phyloP scores from a whole-genome alignment of 2,329 filamentous ascomycete genomes.

The Alternaria tenuissima region DNA sequence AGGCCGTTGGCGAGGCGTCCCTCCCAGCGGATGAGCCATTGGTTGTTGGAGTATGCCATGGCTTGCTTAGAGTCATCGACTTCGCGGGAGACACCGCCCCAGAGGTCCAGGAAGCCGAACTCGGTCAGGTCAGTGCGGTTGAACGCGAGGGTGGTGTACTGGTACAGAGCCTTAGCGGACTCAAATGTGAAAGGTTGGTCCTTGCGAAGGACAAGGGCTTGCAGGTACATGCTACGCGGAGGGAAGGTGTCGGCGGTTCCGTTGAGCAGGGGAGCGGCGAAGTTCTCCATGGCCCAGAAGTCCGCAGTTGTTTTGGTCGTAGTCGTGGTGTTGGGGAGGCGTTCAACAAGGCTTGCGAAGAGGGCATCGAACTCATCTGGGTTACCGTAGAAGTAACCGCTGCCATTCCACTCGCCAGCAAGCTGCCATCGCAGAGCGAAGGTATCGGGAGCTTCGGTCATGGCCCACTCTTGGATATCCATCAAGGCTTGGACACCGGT shows the following conservation, averaged over 20 bases:
- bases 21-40: slow-evolving; percentile 35
- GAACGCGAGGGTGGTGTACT: slow-evolving; percentile 17
- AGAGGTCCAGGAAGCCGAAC: slow-evolving; percentile 28
- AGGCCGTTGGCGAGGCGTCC: slow-evolving; percentile 14
- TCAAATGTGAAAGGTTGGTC: slow-evolving; percentile 20
- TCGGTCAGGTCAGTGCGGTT: slow-evolving; percentile 27
- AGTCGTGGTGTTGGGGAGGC: slow-evolving; percentile 21
- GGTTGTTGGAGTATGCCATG: slow-evolving; percentile 28
- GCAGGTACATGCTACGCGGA: slow-evolving; percentile 24
- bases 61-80: slow-evolving; percentile 23
- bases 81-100: slow-evolving; percentile 27
- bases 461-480: slow-evolving; percentile 24
- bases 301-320: slow-evolving; percentile 12
- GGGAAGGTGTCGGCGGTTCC: slow-evolving; percentile 21
- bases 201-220: slow-evolving; percentile 22
- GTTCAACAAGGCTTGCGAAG: slow-evolving; percentile 20
- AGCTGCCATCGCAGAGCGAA: slow-evolving; percentile 27
- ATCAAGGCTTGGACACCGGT: slow-evolving; percentile 22
- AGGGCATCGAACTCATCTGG: slow-evolving; percentile 23
- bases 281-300: slow-evolving; percentile 27
- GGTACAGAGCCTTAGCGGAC: slow-evolving; percentile 21
- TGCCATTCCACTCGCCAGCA: slow-evolving; percentile 20
- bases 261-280: slow-evolving; percentile 12
- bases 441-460: slow-evolving; percentile 25
- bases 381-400: slow-evolving; percentile 28